These are phyloP conservation scores for Pleurotus sapidus DNA, from an alignment of 768 basidiomycete genomes.

Conservation along the genomic window DNA sequence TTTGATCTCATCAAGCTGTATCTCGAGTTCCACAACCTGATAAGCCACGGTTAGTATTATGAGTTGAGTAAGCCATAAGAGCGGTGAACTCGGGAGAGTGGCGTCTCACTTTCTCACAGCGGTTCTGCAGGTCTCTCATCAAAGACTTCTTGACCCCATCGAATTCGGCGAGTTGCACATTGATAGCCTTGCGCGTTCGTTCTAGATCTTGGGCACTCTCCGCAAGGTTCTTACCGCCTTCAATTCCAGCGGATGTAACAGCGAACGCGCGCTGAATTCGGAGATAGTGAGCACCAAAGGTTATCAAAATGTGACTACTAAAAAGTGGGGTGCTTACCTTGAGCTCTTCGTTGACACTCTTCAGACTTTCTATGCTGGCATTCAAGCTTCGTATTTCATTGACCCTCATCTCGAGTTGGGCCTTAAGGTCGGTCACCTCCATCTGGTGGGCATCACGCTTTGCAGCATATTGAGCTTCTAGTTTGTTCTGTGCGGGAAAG, in stretches of 20 bases:
- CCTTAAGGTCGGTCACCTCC: conserved; percentile 84
- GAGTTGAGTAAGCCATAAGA: conserved; percentile 11
- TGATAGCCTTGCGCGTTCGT: conserved; percentile 93
- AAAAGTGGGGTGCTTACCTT: conserved; percentile 57
- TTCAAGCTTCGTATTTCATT: conserved; percentile 85
- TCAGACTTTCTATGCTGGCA: conserved; percentile 86
- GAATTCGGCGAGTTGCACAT: conserved; percentile 97
- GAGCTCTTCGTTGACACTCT: conserved; percentile 96
- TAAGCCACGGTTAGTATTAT: conserved; percentile 13
- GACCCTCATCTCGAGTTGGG: conserved; percentile 81
- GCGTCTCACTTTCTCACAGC: conserved; percentile 88
- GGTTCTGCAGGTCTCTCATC: conserved; percentile 98
- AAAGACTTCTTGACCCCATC: conserved; percentile 98
- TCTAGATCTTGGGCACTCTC: conserved; percentile 98
- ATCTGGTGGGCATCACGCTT: conserved; percentile 87
- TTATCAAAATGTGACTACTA: conserved; percentile 9
- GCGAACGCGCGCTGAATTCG: conserved; percentile 84
- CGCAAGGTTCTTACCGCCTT: conserved; percentile 94
- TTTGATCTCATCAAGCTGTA: conserved; percentile 96
- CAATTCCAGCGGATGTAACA: conserved; percentile 94
- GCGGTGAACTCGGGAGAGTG: background rate
- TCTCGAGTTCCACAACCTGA: conserved; percentile 98
- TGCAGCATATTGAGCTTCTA: conserved; percentile 90
- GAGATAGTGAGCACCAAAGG: conserved; percentile 8
- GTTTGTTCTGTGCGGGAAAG: conserved; percentile 63